Conservation (phyloP, 2,329 filamentous ascomycete genomes). For the Sporothrix protearum region DNA sequence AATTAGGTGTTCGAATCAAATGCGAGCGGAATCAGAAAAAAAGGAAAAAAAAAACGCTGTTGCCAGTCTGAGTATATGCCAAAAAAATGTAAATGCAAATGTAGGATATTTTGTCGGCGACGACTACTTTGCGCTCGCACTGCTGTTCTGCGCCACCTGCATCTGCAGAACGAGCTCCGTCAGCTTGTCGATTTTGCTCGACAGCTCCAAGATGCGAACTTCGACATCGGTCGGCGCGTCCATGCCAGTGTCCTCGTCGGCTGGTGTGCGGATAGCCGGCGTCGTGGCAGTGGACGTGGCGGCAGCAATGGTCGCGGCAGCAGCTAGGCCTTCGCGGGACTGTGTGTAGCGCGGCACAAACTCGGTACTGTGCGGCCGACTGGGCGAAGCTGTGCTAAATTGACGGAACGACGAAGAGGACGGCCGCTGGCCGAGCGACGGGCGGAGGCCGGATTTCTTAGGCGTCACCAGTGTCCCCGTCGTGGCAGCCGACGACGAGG, state of each 20-base stretch:
- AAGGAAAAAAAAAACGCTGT: neutral
- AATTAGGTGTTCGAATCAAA: neutral
- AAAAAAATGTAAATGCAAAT: neutral
- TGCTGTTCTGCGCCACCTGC: conserved; percentile 15
- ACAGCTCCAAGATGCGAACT: conserved; percentile 52
- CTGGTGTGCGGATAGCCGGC: neutral
- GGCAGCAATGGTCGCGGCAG: neutral
- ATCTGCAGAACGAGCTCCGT: conserved; percentile 52
- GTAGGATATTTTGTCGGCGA: too few relatives aligned
- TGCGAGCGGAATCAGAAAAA: neutral
- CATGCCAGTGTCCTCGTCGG: conserved; percentile 28
- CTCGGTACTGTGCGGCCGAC: conserved; percentile 24
- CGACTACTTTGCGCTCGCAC: neutral
- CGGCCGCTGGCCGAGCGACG: conserved; percentile 10
- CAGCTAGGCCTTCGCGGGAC: conserved; percentile 3
- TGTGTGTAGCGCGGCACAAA: conserved; percentile 9
- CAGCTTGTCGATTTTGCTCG: conserved; percentile 56
- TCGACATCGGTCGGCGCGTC: conserved; percentile 30
- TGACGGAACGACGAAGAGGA: conserved; percentile 19
- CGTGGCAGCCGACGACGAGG: neutral
- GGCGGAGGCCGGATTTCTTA: conserved; percentile 20
- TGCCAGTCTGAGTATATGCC: neutral
- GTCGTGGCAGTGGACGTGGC: neutral
- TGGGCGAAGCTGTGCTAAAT: neutral
- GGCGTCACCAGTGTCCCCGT: conserved; percentile 7